phyloP scores from a whole-genome alignment of 2,329 filamentous ascomycete genomes.

The Aureobasidium uvarum region DNA sequence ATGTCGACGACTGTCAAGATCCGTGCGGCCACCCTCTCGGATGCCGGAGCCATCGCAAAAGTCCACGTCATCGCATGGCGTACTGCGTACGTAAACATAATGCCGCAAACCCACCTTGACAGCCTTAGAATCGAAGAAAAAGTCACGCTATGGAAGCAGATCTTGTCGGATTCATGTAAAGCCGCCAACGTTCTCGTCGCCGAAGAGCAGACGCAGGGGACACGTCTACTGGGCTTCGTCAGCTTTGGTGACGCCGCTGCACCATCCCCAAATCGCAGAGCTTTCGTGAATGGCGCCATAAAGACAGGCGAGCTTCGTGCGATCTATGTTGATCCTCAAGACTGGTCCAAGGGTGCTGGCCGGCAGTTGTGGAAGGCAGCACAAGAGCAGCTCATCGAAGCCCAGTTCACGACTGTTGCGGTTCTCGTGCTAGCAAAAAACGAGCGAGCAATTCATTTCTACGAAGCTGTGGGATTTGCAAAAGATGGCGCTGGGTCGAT shows the following conservation, averaged over 20 bases:
- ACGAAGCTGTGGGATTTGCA: not conserved
- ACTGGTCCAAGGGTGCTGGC: not conserved
- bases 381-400: not conserved
- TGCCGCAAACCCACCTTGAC: not conserved
- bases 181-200: not conserved
- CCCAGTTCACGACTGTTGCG: not conserved
- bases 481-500: not conserved
- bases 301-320: not conserved
- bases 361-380: not conserved
- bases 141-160: not conserved
- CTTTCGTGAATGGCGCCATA: too few species aligned
- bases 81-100: not conserved
- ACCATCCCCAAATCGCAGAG: not conserved
- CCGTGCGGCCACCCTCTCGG: not conserved
- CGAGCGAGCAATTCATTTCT: not conserved
- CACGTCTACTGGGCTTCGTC: not conserved
- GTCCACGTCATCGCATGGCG: not conserved
- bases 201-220: not conserved
- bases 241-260: not conserved
- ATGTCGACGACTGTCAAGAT: not conserved
- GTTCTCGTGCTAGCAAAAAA: not conserved
- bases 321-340: not conserved
- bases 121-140: not conserved
- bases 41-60: not conserved
- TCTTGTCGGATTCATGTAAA: not conserved